These are phyloP conservation scores for Diversispora epigaea DNA, from an alignment of 192 early-diverging fungal genomes.

Conservation along the genomic window DNA sequence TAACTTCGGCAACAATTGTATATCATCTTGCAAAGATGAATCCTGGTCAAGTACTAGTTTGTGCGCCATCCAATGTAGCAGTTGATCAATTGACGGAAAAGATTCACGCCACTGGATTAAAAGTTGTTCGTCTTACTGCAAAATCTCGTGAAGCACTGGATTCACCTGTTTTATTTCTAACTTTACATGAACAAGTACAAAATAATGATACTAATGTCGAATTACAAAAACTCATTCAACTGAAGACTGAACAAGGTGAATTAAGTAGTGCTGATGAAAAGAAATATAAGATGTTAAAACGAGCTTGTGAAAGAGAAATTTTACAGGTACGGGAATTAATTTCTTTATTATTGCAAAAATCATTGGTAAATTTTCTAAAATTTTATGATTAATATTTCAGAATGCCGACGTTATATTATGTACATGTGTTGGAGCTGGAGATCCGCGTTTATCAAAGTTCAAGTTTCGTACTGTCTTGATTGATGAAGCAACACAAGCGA, in stretches of 20 bases:
- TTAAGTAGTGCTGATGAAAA: slow-evolving; percentile 84
- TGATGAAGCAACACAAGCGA: slow-evolving; percentile 97
- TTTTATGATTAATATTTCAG: slow-evolving; percentile 30
- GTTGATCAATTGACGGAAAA: slow-evolving; percentile 98
- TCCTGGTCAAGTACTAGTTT: slow-evolving; percentile 90
- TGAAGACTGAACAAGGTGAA: slow-evolving; percentile 90
- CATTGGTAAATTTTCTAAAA: neutral
- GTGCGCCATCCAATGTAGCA: slow-evolving; percentile 98
- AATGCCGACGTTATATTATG: slow-evolving; percentile 97
- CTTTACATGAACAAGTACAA: slow-evolving; percentile 95
- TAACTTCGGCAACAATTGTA: slow-evolving; percentile 95
- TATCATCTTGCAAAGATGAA: slow-evolving; percentile 94
- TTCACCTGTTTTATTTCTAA: slow-evolving; percentile 89
- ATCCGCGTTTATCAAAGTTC: slow-evolving; percentile 84
- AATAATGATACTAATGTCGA: slow-evolving; percentile 94
- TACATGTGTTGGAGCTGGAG: slow-evolving; percentile 96
- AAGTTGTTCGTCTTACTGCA: slow-evolving; percentile 92
- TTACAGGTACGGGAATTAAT: slow-evolving; percentile 54
- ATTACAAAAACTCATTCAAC: slow-evolving; percentile 86
- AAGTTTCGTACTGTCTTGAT: slow-evolving; percentile 93
- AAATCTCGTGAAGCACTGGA: slow-evolving; percentile 92
- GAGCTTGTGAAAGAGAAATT: slow-evolving; percentile 89
- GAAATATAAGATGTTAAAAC: slow-evolving; percentile 79
- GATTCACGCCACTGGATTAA: slow-evolving; percentile 91
- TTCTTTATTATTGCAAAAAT: neutral